These are phyloP conservation scores for Aaosphaeria pasadenensis DNA, from an alignment of 2,329 filamentous ascomycete species.

Conservation along the genomic window DNA sequence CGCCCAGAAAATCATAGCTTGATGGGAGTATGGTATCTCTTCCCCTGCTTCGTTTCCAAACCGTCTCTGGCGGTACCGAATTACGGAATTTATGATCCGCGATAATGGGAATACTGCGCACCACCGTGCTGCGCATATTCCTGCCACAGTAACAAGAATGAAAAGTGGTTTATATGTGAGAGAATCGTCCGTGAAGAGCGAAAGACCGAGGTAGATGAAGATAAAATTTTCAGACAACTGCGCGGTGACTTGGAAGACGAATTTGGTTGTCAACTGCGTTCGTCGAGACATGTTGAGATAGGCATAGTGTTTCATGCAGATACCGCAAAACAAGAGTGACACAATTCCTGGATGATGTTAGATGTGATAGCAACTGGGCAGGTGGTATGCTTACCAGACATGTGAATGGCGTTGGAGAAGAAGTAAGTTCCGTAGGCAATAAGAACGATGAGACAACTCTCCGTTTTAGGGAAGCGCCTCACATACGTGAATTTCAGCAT, in stretches of 20 bases:
- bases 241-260: slow-evolving; percentile 90
- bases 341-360: slow-evolving; percentile 69
- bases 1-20: slow-evolving; percentile 99
- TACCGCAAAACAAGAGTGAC: slow-evolving; percentile 93
- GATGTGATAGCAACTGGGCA: not conserved
- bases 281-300: slow-evolving; percentile 99
- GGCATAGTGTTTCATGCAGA: slow-evolving; percentile 97
- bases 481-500: slow-evolving; percentile 94
- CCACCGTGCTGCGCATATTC: slow-evolving; percentile 90
- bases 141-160: slow-evolving; percentile 86
- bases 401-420: slow-evolving; percentile 90
- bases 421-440: slow-evolving; percentile 97
- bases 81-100: slow-evolving; percentile 85
- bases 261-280: slow-evolving; percentile 96
- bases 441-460: slow-evolving; percentile 89
- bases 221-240: slow-evolving; percentile 99
- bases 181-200: slow-evolving; percentile 86
- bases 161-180: slow-evolving; percentile 91
- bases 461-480: slow-evolving; percentile 88
- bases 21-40: slow-evolving; percentile 90
- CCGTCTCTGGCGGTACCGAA: slow-evolving; percentile 77
- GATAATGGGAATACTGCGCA: slow-evolving; percentile 93
- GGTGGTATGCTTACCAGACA: slow-evolving; percentile 71
- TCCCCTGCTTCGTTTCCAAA: slow-evolving; percentile 75
- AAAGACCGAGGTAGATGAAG: slow-evolving; percentile 96